Conservation (phyloP, 768 basidiomycete genomes). For the Mycena albidolilacea region DNA sequence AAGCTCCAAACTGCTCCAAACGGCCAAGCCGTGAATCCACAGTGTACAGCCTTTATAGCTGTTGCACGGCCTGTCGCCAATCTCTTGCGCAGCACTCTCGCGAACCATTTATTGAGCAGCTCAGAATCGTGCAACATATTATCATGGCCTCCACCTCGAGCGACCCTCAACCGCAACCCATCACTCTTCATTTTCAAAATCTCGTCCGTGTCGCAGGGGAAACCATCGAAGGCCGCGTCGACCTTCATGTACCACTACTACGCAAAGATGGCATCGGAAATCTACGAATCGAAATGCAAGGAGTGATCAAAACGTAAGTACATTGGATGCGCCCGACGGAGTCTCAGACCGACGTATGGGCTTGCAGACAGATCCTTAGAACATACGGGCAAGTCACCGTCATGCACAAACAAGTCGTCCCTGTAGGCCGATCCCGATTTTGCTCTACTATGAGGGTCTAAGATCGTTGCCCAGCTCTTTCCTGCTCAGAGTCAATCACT, state of each 20-base stretch:
- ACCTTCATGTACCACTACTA: constrained; percentile 5
- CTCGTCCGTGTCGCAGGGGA: constrained; percentile 20
- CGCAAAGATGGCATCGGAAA: constrained; percentile 14
- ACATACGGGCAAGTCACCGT: neutral
- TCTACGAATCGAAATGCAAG: neutral
- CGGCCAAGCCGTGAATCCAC: too few species aligned
- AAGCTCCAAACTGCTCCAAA: too few species aligned
- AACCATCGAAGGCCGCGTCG: constrained; percentile 8
- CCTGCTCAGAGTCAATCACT: neutral
- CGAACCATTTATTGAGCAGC: too few species aligned
- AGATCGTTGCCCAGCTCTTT: neutral
- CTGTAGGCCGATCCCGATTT: neutral
- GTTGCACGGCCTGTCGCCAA: too few species aligned
- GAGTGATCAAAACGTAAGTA: constrained; percentile 18
- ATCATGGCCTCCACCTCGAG: constrained; percentile 5
- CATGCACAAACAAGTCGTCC: neutral
- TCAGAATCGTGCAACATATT: neutral
- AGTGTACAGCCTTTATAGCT: too few species aligned
- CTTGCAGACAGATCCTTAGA: neutral
- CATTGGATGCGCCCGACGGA: neutral
- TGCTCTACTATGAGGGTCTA: neutral
- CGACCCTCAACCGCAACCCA: neutral
- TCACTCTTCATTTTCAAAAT: constrained; percentile 16
- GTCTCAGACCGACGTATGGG: neutral
- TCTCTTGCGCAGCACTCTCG: too few species aligned